These are phyloP conservation scores for Coniochaeta sp. DNA, from an alignment of 2,329 filamentous ascomycete genomes.

Conservation along the genomic window DNA sequence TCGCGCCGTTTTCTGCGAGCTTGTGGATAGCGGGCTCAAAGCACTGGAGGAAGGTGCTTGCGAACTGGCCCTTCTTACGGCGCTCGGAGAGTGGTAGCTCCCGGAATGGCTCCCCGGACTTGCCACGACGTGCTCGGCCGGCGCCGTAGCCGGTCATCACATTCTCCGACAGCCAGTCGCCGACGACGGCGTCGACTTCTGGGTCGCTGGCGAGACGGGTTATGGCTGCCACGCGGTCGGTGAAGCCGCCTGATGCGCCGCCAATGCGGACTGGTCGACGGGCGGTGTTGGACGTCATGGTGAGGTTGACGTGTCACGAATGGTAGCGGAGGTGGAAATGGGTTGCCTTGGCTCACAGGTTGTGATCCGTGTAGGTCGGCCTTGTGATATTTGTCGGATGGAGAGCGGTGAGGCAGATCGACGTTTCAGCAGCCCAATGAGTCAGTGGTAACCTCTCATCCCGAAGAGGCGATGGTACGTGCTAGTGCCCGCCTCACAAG, in stretches of 20 bases:
- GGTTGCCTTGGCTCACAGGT: not conserved
- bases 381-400: no score
- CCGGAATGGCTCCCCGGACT: not conserved
- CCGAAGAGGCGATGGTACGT: no score
- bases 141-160: slow-evolving; percentile 16
- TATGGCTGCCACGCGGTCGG: slow-evolving; percentile 24
- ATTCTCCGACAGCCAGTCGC: slow-evolving; percentile 11
- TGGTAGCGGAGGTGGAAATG: not conserved
- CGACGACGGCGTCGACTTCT: slow-evolving; percentile 12
- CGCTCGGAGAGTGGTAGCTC: not conserved
- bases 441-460: no score
- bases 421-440: no score
- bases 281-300: not conserved
- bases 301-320: not conserved
- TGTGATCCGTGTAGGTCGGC: no score
- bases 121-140: slow-evolving; percentile 10
- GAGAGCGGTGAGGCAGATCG: no score
- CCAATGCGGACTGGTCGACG: slow-evolving; percentile 19
- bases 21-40: slow-evolving; percentile 21
- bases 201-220: slow-evolving; percentile 14
- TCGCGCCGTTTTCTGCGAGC: slow-evolving; percentile 17
- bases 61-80: not conserved
- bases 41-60: slow-evolving; percentile 2
- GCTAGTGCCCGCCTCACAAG: no score
- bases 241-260: slow-evolving; percentile 22